These are phyloP conservation scores for Capsicum rhomboideum DNA, from an alignment of 257 asterid genomes.

Conservation along the genomic window DNA sequence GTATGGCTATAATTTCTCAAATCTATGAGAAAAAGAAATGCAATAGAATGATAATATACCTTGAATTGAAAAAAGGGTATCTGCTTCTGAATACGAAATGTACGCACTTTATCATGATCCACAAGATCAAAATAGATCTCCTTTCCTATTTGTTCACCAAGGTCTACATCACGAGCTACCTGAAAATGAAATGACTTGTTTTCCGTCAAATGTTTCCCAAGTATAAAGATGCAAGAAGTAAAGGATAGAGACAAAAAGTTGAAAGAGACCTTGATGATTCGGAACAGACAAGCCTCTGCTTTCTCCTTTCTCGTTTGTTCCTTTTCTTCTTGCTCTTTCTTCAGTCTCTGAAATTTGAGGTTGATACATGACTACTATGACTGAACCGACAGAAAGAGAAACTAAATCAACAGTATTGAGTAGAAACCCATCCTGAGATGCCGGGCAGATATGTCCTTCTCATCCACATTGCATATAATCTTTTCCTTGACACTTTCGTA, in stretches of 20 bases:
- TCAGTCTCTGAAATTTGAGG: conserved; percentile 23
- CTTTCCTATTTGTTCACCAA: conserved; percentile 58
- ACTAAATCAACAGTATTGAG: neutral
- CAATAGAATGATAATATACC: conserved; percentile 32
- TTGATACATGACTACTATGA: neutral
- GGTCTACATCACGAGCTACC: conserved; percentile 79
- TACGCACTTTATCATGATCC: conserved; percentile 74
- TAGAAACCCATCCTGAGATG: conserved; percentile 52
- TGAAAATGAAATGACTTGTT: conserved; percentile 8
- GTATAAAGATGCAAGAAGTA: neutral
- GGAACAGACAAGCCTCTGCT: conserved; percentile 68
- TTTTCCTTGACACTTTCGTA: conserved; percentile 64
- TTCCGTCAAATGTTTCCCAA: neutral
- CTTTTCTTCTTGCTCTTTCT: conserved; percentile 72
- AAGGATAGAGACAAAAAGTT: neutral
- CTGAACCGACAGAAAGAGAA: neutral
- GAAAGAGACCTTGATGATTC: conserved; percentile 53
- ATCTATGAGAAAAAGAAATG: no score
- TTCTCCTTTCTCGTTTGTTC: conserved; percentile 65
- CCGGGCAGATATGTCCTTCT: conserved; percentile 66
- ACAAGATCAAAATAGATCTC: conserved; percentile 81
- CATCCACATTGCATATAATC: conserved; percentile 63
- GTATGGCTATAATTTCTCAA: neutral
- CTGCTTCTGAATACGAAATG: conserved; percentile 68
- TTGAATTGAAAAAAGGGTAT: conserved; percentile 47